These are phyloP conservation scores for Phytophthora meadii DNA, from an alignment of 352 stramenopile genomes.

Conservation along the genomic window DNA sequence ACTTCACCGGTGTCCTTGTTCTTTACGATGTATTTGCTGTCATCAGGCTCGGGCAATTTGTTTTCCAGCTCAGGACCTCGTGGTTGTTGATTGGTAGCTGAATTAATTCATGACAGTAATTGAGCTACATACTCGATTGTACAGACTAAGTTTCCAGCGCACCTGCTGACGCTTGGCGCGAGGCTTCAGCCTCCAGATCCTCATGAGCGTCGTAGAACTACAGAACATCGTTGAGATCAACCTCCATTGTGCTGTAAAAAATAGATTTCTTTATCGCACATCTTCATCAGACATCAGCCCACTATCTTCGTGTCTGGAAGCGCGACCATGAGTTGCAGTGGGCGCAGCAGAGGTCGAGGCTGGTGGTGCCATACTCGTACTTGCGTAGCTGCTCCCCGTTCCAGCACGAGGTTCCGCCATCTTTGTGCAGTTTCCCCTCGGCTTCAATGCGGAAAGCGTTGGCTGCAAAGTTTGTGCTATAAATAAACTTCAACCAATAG, in stretches of 20 bases:
- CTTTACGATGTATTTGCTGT: constrained; percentile 79
- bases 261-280: constrained; percentile 32
- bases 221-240: constrained; percentile 12
- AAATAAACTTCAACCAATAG: constrained; percentile 44
- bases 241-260: background rate
- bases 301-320: constrained; percentile 57
- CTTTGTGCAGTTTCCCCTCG: constrained; percentile 36
- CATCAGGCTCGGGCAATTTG: constrained; percentile 31
- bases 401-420: constrained; percentile 21
- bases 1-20: constrained; percentile 87
- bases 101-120: constrained; percentile 5
- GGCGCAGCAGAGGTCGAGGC: background rate
- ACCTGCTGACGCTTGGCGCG: constrained; percentile 29
- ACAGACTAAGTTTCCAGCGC: background rate
- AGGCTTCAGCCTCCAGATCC: constrained; percentile 46
- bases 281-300: constrained; percentile 66
- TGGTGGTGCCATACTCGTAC: constrained; percentile 14
- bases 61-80: constrained; percentile 13
- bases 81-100: constrained; percentile 12
- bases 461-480: background rate
- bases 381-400: constrained; percentile 4
- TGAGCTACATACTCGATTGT: background rate
- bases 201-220: constrained; percentile 83
- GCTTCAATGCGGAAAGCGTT: constrained; percentile 8
- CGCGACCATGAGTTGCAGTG: constrained; percentile 6